Evolutionary conservation across 2,329 filamentous ascomycete genomes (phyloP), one percentile per base, ranked within the genome.

Genomic region (Penicillium sp.): DNA sequence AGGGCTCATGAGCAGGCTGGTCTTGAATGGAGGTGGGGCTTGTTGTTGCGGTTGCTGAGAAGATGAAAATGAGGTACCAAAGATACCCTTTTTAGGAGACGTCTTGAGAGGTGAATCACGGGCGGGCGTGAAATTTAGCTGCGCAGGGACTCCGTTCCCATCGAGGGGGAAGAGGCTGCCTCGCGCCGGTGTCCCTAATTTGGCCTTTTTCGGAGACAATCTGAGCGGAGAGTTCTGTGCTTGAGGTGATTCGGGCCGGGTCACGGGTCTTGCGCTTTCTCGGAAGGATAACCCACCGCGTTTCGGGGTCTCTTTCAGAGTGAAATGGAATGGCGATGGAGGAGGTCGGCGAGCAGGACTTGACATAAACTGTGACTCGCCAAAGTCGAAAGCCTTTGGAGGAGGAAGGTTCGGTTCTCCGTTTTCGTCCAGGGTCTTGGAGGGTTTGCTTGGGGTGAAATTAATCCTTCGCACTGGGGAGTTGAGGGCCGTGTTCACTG

Each of bases 341-440:
- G 79, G 78, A n/a, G 77, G 76, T 48, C 80, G 72, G 58, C 77
- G 75, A 11, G 81, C 78, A 26, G 81, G 81, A 62, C 79, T 83
- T 38, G 76, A 75, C 70, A 80, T 75, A 45, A 79, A 71, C 6
- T 70, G 54, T 2, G 72, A 70, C 11, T 75, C 74, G n/a, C 68
- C 70, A 29, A 76, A 70, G 58, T 75, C 68, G 47, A 78, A 61
- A 1, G 71, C 60, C 58, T 70, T 73, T 7, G 70, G 69, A 7
- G 65, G 62, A 1, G 71, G 70, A 45, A 73, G 64, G 15, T 67
- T 69, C 5, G 71, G 74, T 50, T 76, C 67, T 38, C 74, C 71
- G 56, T 75, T 74, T 55, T 77, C 76, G 52, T 75, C 74, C 19
- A 73, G 45, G 56, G 67, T 35, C 60, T 67, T 69, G 52, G 70